Base-by-base conservation (phyloP, 2,329 filamentous ascomycete genomes). In the Monosporascus sp. region DNA sequence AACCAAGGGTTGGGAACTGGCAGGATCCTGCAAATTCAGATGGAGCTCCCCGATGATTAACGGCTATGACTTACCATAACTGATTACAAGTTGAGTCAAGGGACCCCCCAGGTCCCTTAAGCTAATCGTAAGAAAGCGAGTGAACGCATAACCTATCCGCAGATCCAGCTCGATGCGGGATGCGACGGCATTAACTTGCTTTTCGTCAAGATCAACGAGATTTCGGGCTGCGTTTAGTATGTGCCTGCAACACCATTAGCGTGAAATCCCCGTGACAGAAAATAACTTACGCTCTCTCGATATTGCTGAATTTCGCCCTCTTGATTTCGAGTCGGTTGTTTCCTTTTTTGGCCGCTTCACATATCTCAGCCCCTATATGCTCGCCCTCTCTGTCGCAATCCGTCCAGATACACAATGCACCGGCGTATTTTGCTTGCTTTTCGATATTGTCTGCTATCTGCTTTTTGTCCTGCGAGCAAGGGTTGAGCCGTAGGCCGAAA, bases 351-450 rank as follows among this genome's bases (percentile, higher is more conserved):
- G 94, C 94, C 54, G 93, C 87, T 50, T 88, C 82, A 45, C 91
- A 86, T 56, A 99, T 93, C 69, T 99, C 93, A 40, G 88, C 81
- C 7, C 94, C 94, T 61, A 99, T 99, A 67, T 97, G 89, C 70
- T 99, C 94, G 37, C 94, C 94, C 77, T 99, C 94, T 52, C 92
- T 85, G 77, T 99, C 94, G 71, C 94, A 97, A 79, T 99, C 94
- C 1, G 94, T 99, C 94, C 94, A 99, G 63, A 99, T 97, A 70
- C 95, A 93, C 34, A 99, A 78, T 14, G 86, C 84, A 52, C 79
- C 82, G n/a, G 85, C 80, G 66, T 82, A 81, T 56, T 81, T 81
- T 19, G 94, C 93, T 69, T 96, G 87, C 1, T 81, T 75, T 61
- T 87, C 83, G 64, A 99, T 94, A 66, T 99, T 99, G 34, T 85